Conservation (phyloP, 2,329 filamentous ascomycete genomes). For the Emmonsiellopsis sp. region DNA sequence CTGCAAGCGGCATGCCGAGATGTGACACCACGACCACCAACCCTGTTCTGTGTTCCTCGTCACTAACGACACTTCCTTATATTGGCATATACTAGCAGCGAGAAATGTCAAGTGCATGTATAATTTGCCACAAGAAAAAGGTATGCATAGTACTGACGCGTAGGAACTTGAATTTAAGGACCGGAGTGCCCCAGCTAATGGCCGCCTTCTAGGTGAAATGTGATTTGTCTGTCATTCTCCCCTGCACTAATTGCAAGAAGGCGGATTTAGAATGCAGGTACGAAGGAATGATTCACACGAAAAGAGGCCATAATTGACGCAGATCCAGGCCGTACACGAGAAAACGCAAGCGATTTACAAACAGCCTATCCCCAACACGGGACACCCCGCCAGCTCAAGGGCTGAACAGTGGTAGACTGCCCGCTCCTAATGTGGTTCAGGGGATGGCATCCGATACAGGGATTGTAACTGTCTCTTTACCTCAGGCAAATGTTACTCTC, state of each 20-base stretch:
- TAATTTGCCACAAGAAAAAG: slow-evolving; percentile 37
- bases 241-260: background rate
- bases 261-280: background rate
- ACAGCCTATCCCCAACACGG: slow-evolving; percentile 19
- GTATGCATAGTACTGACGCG: slow-evolving; percentile 14
- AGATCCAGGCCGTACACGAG: slow-evolving; percentile 17
- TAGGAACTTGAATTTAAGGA: slow-evolving; percentile 13
- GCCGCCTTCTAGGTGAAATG: background rate
- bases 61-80: too few species aligned
- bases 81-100: too few species aligned
- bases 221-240: background rate
- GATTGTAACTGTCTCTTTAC: background rate
- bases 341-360: slow-evolving; percentile 28
- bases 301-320: slow-evolving; percentile 17
- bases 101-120: slow-evolving; percentile 19
- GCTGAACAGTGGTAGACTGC: background rate
- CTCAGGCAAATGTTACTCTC: too few species aligned
- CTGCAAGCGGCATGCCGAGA: too few species aligned
- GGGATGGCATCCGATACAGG: background rate
- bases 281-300: background rate
- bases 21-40: too few species aligned
- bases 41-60: too few species aligned
- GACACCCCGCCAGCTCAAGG: slow-evolving; percentile 16
- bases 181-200: background rate
- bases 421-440: background rate